Conservation (phyloP, 2,329 filamentous ascomycete genomes). For the Fusarium tanahbumbuense region DNA sequence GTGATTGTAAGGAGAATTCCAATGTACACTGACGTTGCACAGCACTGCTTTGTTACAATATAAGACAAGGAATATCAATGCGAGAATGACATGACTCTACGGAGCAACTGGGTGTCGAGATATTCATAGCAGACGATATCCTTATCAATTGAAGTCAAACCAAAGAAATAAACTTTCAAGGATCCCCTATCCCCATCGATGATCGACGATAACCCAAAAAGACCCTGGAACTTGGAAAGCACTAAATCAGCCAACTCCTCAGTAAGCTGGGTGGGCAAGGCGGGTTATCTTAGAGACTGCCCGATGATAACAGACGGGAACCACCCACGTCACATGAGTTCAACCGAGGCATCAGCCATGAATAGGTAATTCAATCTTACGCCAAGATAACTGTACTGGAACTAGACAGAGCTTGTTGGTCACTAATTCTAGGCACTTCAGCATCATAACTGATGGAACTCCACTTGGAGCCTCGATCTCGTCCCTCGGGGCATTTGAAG, state of each 20-base stretch:
- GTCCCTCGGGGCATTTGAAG: neutral
- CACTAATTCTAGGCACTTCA: neutral
- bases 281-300: neutral
- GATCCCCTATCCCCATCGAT: neutral
- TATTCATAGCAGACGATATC: neutral
- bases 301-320: neutral
- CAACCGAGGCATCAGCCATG: slow-evolving; percentile 17
- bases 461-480: slow-evolving; percentile 28
- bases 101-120: neutral
- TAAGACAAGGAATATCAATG: neutral
- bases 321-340: slow-evolving; percentile 23
- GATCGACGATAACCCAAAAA: slow-evolving; percentile 23
- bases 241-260: neutral
- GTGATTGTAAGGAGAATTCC: slow-evolving; percentile 5
- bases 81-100: neutral
- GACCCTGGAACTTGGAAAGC: slow-evolving; percentile 17
- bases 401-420: neutral
- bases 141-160: neutral
- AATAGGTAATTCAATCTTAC: neutral
- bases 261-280: no score
- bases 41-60: neutral
- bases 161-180: slow-evolving; percentile 13
- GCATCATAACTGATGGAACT: neutral
- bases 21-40: neutral
- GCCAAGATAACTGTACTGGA: neutral